Evolutionary conservation across 2,329 filamentous ascomycete species (phyloP), one percentile per base, ranked within the genome.

Genomic region (Trichoderma sp.): DNA sequence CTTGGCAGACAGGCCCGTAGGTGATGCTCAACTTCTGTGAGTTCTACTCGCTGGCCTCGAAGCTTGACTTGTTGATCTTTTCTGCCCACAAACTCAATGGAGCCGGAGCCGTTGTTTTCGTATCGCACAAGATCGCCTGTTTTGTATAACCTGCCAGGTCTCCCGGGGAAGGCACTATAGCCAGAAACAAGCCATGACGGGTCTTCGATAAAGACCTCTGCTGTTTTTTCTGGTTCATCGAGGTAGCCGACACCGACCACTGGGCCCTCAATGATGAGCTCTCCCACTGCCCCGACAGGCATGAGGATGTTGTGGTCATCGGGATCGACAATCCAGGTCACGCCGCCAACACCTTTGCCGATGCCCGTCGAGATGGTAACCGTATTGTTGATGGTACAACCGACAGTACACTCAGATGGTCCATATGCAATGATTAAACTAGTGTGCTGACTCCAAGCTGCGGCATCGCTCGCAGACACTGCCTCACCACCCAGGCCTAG

Each of bases 41-140:
- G 85, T 82, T 92, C 93, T 69, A 93, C 88, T 73, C 92, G 85
- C 77, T 90, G 92, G 31, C 93, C 93, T 12, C 88, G 86, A 33
- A 93, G 83, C 82, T 94, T 94, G 73, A 93, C 89, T 81, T 92
- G 91, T n/a, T 88, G 88, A 79, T 93, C 92, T 78, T 91, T 92
- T 66, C 92, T 87, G 18, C 91, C 91, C 53, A 92, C 85, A 76
- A 90, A 91, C 9, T 87, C 82, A 53, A 92, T 86, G 7, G 85
- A 86, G 0, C 88, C 88, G 45, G 90, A 86, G 1, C 88, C 87
- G 67, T 91, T 87, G 0, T 83, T 81, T 60, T 89, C 85, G 73
- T 91, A 90, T 31, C 84, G 85, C 1, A 89, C 90, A 1, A 92
- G 83, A 77, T 92, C 90, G 1, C 90, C 91, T 0, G 90, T 91